phyloP scores from a whole-genome alignment of 2,329 filamentous ascomycete species.

The Penicillium hordei region DNA sequence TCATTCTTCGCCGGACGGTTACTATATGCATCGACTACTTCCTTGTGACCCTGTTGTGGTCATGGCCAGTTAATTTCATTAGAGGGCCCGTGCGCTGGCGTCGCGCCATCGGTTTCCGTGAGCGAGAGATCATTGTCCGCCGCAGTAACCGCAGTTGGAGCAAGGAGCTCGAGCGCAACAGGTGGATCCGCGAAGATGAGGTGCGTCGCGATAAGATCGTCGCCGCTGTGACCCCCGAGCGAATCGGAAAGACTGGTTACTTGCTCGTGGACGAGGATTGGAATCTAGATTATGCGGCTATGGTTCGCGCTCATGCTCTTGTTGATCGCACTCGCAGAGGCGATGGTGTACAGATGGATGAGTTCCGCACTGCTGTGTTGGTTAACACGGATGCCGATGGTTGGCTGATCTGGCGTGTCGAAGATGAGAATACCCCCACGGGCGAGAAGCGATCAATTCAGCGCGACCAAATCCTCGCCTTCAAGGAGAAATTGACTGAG shows the following conservation, averaged over 20 bases:
- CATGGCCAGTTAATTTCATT: slow-evolving; percentile 73
- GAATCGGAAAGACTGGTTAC: slow-evolving; percentile 81
- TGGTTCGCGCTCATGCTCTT: slow-evolving; percentile 71
- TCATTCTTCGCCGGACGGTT: slow-evolving; percentile 60
- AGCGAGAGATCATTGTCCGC: slow-evolving; percentile 77
- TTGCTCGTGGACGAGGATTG: slow-evolving; percentile 80
- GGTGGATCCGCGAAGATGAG: slow-evolving; percentile 52
- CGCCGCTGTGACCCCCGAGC: slow-evolving; percentile 66
- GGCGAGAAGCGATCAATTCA: slow-evolving; percentile 39
- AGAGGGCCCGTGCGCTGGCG: slow-evolving; percentile 71
- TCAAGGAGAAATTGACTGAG: slow-evolving; percentile 71
- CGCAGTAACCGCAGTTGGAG: slow-evolving; percentile 71
- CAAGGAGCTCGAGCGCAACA: slow-evolving; percentile 52
- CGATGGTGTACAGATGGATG: slow-evolving; percentile 54
- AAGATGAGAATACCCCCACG: slow-evolving; percentile 54
- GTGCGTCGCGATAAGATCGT: slow-evolving; percentile 58
- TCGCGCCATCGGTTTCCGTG: slow-evolving; percentile 70
- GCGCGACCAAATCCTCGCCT: slow-evolving; percentile 70
- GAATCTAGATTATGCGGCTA: slow-evolving; percentile 81
- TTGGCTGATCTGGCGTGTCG: slow-evolving; percentile 66
- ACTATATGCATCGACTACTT: slow-evolving; percentile 74
- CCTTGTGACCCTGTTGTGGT: slow-evolving; percentile 66
- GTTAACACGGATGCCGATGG: slow-evolving; percentile 67
- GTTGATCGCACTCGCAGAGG: slow-evolving; percentile 52
- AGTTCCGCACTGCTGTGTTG: slow-evolving; percentile 69